Evolutionary conservation across 2,329 filamentous ascomycete species (phyloP), one percentile per base, ranked within the genome.

Genomic region (Paramyrothecium sp.): DNA sequence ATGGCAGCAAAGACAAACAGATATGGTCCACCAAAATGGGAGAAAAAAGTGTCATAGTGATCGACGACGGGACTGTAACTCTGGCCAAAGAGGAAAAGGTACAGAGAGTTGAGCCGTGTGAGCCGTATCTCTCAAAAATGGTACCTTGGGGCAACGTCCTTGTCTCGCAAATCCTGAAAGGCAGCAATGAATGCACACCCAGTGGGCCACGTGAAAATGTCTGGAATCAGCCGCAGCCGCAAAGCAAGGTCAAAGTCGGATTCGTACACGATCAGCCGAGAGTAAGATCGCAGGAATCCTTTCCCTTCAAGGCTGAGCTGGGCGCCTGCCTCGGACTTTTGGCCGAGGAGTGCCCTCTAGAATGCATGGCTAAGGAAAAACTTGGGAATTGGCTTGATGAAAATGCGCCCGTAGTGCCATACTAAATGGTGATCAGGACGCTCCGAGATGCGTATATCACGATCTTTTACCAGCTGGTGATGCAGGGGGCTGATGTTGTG

Each of bases 51-150:
- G 33, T 51, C 56, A 41, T 62, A 62, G 12, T 62, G 54, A 26
- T 56, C 21, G n/a, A 56, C 7, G 11, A 56, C 49, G 10, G 46
- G 11, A 13, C 21, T 13, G 44, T 59, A 62, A 46, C 51, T 60
- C 2, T 33, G 17, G 21, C 60, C 53, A 16, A 34, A 48, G 3
- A 57, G 34, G 10, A 62, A 10, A 1, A 19, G 56, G 50, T 47
- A 30, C 51, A 48, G 58, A n/a, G 59, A 58, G 46, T 74, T 73
- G 54, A 74, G 65, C 11, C 71, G 64, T 2, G 63, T 67, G 8
- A 75, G 66, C 3, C 73, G 71, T 7, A 76, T 65, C 59, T 75
- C 73, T n/a, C 73, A 73, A 57, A 70, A 74, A 23, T 67, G 56
- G 56, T 70, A 75, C 1, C 73, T 68, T 2, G 57, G 60, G 21